Evolutionary conservation across 345 rosid species (phyloP), one percentile per base, ranked within the genome.

Genomic region (Sisymbrium irio): DNA sequence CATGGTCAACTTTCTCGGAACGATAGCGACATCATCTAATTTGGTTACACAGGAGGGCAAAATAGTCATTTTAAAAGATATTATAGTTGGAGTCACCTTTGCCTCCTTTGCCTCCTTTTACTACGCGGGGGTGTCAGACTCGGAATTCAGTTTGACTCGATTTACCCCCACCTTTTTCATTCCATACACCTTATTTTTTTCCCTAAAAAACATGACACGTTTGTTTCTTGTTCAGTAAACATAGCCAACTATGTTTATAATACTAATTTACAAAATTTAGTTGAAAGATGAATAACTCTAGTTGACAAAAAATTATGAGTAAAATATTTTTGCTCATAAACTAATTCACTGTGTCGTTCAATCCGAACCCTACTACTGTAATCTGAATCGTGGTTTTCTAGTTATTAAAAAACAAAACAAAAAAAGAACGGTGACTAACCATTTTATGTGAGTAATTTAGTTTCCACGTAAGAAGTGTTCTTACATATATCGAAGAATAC

Each of bases 71-170:
- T 36, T 1, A 6, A n/a, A n/a, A n/a, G 3, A 5, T 0, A 39
- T 39, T 64, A n/a, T 33, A 32, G 3, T 0, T n/a, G 32, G 54
- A 58, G 62, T 25, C 61, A 18, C 12, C 28, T 17, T 49, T 4
- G 45, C 68, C 25, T 22, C 60, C n/a, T n/a, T n/a, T n/a, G n/a
- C n/a, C n/a, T 75, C 74, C 69, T 49, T n/a, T 20, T 28, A 28
- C 18, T 4, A 60, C 74, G 74, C 79, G 78, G 50, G 50, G 28
- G 46, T 40, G 36, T 35, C 55, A 33, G 28, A 65, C 59, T 66
- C 45, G 66, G 45, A 74, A 17, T 28, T 35, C 35, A 7, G 50
- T 74, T 74, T 74, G 72, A 74, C 78, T 66, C 35, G 6, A 9
- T 46, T 61, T 44, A 54, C 49, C 15, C 19, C 49, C 47, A 55